Percentiles rank a stretch among this genome's conserved stretches.
Evolutionary conservation across 306 rosid species (phyloP).

Genomic region (Betula pendula): DNA sequence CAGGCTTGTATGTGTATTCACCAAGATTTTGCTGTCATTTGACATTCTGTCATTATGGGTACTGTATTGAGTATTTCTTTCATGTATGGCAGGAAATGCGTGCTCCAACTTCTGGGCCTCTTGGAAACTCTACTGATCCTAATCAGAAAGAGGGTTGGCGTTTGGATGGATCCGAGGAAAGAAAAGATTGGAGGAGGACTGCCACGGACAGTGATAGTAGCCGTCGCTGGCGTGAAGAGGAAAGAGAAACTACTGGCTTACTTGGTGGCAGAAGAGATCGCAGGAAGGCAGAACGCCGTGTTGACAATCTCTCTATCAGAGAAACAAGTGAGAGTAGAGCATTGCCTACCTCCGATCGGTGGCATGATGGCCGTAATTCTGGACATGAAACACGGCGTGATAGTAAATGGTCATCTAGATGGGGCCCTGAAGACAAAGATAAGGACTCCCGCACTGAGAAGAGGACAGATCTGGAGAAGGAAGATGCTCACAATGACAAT

Average conservation of each 20-base stretch:
- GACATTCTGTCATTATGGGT: not conserved
- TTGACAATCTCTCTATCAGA: slow-evolving; percentile 38
- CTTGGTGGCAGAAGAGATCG: slow-evolving; percentile 60
- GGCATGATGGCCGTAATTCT: slow-evolving; percentile 57
- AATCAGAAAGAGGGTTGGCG: slow-evolving; percentile 60
- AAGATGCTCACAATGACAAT: slow-evolving; percentile 42
- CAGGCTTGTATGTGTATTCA: not conserved
- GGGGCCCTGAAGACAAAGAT: slow-evolving; percentile 72
- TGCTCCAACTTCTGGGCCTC: slow-evolving; percentile 37
- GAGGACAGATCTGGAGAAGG: slow-evolving; percentile 51
- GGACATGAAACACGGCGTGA: slow-evolving; percentile 57
- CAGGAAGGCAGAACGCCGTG: slow-evolving; percentile 56
- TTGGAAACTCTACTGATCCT: slow-evolving; percentile 42
- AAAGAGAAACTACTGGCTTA: slow-evolving; percentile 63
- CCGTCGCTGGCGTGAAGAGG: slow-evolving; percentile 73
- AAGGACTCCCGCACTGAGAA: slow-evolving; percentile 54
- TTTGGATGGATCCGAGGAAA: slow-evolving; percentile 55
- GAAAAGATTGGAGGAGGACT: slow-evolving; percentile 53
- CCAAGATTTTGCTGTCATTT: not conserved
- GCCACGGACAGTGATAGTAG: slow-evolving; percentile 47
- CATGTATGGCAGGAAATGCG: slow-evolving; percentile 46
- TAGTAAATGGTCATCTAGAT: slow-evolving; percentile 59
- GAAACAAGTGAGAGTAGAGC: slow-evolving; percentile 48
- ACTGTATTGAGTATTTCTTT: not conserved
- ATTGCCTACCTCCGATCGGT: slow-evolving; percentile 45